Evolutionary conservation across 257 asterid species (phyloP), one percentile per base, ranked within the genome.

Genomic region (Osmanthus fragrans): DNA sequence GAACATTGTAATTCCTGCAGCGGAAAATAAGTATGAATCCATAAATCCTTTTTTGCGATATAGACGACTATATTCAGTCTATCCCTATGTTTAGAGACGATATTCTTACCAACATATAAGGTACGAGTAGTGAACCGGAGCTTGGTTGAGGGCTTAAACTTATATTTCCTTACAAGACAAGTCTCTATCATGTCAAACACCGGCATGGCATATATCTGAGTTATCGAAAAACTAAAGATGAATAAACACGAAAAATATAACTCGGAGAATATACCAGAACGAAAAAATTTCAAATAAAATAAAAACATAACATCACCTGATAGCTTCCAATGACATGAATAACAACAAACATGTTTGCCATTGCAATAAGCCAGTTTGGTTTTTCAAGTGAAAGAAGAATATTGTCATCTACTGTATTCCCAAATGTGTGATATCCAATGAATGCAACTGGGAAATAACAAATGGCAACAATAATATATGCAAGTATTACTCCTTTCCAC

Each of bases 271-370:
- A 8, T 42, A 36, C 47, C 0, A 40, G 29, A 27, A 13, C 0
- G 21, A 16, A 23, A 37, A 56, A 70, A n/a, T 16, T 15, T 16
- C 0, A 15, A 63, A 36, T 6, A 36, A 25, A 33, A 25, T 25
- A 25, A 0, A 13, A 5, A 2, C 10, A 1, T 73, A 29, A 21
- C 27, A 2, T 5, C 11, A 89, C 94, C 89, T 92, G 97, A 60
- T 90, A 92, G 75, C 97, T 85, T 27, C 96, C 97, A 51, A 90
- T 42, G 40, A 90, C 94, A 80, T 92, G 97, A 16, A 89, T n/a
- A 0, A 92, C 88, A 27, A 92, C 96, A 33, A 90, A 87, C n/a
- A 87, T 29, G 79, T 92, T 90, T 7, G 97, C 96, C 5, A 73
- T 0, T 0, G 91, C 92, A 9, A 92, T 39, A 37, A 92, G 90